These are phyloP conservation scores for Fusarium vanettenii DNA, from an alignment of 2,329 filamentous ascomycete genomes.

Conservation along the genomic window DNA sequence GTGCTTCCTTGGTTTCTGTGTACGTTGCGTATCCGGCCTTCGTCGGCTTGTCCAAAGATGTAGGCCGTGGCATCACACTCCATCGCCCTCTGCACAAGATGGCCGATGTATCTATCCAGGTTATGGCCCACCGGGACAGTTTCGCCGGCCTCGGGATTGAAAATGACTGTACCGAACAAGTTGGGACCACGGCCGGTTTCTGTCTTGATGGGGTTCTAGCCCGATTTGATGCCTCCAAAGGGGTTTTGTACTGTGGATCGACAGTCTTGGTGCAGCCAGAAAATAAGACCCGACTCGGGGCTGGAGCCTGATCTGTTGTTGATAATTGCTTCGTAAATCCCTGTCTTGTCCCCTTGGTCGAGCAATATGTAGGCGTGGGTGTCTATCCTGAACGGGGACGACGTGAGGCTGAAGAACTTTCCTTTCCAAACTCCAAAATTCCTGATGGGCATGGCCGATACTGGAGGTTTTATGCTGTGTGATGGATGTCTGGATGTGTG, in stretches of 20 bases:
- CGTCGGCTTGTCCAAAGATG: not conserved
- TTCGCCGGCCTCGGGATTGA: not conserved
- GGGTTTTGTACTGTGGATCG: not conserved
- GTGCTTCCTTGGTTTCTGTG: not conserved
- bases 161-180: not conserved
- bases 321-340: not conserved
- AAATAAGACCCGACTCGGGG: not conserved
- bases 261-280: not conserved
- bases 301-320: not conserved
- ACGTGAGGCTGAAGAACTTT: not conserved
- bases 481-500: not conserved
- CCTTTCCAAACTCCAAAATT: conserved; percentile 3
- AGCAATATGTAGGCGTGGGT: not conserved
- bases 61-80: not conserved
- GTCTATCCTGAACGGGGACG: not conserved
- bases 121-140: not conserved
- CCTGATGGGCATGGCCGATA: not conserved
- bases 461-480: not conserved
- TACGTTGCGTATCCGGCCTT: not conserved
- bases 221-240: not conserved
- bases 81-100: not conserved
- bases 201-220: not conserved
- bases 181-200: not conserved
- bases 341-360: not conserved
- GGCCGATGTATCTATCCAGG: not conserved